phyloP scores from a whole-genome alignment of 2,329 filamentous ascomycete genomes.

The Calonectria ilicicola region DNA sequence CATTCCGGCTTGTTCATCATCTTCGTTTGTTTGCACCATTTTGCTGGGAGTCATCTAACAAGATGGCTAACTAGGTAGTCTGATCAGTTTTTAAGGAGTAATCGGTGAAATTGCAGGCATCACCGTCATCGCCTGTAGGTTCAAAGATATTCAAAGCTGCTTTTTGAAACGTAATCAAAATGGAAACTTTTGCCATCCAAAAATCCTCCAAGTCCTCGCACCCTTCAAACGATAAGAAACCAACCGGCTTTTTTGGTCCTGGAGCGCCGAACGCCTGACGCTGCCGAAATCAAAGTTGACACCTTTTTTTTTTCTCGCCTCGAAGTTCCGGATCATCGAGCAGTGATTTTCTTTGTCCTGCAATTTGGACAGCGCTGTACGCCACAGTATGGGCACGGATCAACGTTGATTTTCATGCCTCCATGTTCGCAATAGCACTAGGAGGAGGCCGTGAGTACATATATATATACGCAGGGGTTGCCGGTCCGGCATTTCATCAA shows the following conservation, averaged over 20 bases:
- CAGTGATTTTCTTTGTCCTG: constrained; percentile 24
- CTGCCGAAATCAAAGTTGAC: not conserved
- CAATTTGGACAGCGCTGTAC: constrained; percentile 30
- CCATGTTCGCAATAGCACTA: constrained; percentile 34
- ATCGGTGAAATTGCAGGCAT: not conserved
- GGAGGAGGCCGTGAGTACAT: constrained; percentile 3
- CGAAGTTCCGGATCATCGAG: constrained; percentile 5
- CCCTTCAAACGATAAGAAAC: not conserved
- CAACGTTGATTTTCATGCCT: constrained; percentile 33
- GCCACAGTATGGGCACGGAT: constrained; percentile 31
- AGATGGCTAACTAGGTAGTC: not conserved
- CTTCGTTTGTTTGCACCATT: not conserved
- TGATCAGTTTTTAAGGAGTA: constrained; percentile 1
- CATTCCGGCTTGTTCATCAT: not conserved
- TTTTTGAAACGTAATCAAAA: not conserved
- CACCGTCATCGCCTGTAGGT: not conserved
- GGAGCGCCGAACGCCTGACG: constrained; percentile 4
- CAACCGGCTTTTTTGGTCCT: not conserved
- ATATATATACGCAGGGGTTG: not conserved
- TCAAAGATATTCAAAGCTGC: not conserved
- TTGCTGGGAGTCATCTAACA: not conserved
- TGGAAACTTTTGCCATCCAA: not conserved
- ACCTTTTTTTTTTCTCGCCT: not conserved
- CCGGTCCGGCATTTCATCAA: not conserved
- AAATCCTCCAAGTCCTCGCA: not conserved